Conservation (phyloP, 208 protist species). For the Zelonia costaricensis region DNA sequence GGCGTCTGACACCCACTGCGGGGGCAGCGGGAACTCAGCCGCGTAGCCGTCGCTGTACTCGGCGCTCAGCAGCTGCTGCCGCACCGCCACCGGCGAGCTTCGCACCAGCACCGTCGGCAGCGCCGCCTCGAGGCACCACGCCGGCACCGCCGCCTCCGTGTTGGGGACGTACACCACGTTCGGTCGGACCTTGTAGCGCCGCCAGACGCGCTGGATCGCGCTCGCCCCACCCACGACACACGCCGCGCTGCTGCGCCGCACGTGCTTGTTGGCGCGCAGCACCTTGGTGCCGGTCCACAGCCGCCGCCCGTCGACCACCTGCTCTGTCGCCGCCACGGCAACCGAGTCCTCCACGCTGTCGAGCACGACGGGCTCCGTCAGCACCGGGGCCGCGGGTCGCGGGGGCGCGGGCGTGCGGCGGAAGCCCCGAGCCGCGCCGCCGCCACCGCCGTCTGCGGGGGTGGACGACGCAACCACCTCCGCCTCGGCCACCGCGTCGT, state of each 20-base stretch:
- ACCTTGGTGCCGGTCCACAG: conserved; percentile 68
- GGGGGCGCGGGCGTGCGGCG: not conserved
- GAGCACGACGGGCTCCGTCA: conserved; percentile 33
- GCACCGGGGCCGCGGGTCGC: not conserved
- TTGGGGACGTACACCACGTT: conserved; percentile 82
- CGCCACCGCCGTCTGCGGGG: not conserved
- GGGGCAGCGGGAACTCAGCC: conserved; percentile 68
- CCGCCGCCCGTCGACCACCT: conserved; percentile 42
- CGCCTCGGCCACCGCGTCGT: conserved; percentile 1
- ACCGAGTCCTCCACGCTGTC: conserved; percentile 44
- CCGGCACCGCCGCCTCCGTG: conserved; percentile 45
- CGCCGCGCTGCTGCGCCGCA: conserved; percentile 46
- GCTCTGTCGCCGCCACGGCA: conserved; percentile 15
- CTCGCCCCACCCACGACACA: conserved; percentile 80
- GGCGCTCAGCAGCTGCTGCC: conserved; percentile 71
- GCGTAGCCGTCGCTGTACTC: conserved; percentile 80
- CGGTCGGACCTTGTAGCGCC: conserved; percentile 62
- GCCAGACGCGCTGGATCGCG: conserved; percentile 74
- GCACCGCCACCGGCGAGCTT: conserved; percentile 64
- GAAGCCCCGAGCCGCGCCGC: not conserved
- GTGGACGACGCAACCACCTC: conserved; percentile 4
- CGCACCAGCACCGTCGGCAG: conserved; percentile 75
- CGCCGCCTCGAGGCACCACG: conserved; percentile 62
- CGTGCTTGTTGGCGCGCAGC: conserved; percentile 45
- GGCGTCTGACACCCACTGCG: conserved; percentile 10